Base-by-base conservation (phyloP, 805 yeast species). In the Yarrowia porcina region DNA sequence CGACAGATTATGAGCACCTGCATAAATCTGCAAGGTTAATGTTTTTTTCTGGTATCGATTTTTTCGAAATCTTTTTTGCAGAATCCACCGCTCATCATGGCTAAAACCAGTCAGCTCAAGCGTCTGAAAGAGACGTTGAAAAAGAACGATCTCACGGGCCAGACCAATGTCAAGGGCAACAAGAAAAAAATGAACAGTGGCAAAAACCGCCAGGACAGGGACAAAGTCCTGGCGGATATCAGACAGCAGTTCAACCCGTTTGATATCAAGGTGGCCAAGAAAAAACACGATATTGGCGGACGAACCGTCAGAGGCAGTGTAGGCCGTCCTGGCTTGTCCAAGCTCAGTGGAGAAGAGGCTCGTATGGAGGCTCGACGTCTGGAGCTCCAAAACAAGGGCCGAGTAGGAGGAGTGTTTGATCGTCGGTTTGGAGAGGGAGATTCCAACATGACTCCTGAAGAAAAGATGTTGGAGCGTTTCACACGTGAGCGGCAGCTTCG, bases 381-480 rank as follows among this genome's bases (percentile, higher is more conserved):
- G 85, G 82, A 68, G 82, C 81, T 32, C 72, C 73, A 79, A n/a
- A 75, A 79, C 57, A 84, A 85, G 69, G 88, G 89, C 67, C 88
- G 82, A 72, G 84, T 80, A 38, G 97, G 97, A 60, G 90, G 89
- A 1, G 70, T 94, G 13, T 73, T 84, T 2, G 99, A 94, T 77
- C 82, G 91, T 67, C 84, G 97, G 75, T 93, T 94, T 74, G 99
- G 99, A 72, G 99, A 94, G 71, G 82, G 83, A 66, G 87, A 90
- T 73, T 73, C 78, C 8, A 74, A 78, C 52, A 70, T 94, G 78
- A 82, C 87, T n/a, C 85, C 85, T 12, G 98, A 94, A 74, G 97
- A 94, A 68, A 90, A 88, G 74, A 91, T 91, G 97, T 82, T 94
- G 75, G 97, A 88, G 71, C 85, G 99, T 77, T 94, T 90, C 77